A percentile compares a stretch with the other conserved stretches of the same genome.
Conservation (phyloP, 139 green algal genomes). For the Nannochloris sp. region DNA sequence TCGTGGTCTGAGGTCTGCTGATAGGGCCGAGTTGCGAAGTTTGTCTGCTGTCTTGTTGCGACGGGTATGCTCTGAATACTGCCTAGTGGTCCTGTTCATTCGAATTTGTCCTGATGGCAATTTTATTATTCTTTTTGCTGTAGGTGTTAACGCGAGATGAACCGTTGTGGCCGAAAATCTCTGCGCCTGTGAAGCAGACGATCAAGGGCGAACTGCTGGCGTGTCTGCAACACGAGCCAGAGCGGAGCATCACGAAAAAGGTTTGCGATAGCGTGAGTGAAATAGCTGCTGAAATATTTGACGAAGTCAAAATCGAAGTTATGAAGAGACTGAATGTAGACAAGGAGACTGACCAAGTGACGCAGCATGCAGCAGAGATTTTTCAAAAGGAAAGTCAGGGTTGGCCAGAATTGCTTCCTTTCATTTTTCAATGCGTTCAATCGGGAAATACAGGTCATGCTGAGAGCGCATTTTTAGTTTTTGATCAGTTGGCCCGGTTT, state of each 20-base stretch:
- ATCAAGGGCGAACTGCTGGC: conserved; percentile 61
- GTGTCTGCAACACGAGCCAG: conserved; percentile 44
- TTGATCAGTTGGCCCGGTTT: conserved; percentile 68
- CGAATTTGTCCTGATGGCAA: background rate
- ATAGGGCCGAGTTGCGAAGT: conserved; percentile 39
- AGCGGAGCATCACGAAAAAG: conserved; percentile 33
- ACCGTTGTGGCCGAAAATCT: conserved; percentile 57
- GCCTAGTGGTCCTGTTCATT: background rate
- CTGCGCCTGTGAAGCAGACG: conserved; percentile 16
- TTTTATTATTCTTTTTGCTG: background rate
- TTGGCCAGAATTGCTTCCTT: conserved; percentile 91
- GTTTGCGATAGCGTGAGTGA: conserved; percentile 78
- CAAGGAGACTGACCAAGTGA: conserved; percentile 24
- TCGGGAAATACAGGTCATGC: conserved; percentile 28
- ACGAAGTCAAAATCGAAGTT: conserved; percentile 4
- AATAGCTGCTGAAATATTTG: conserved; percentile 52
- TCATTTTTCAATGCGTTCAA: conserved; percentile 76
- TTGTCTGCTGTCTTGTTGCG: conserved; percentile 73
- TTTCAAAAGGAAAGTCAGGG: conserved; percentile 32
- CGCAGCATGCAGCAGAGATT: conserved; percentile 64
- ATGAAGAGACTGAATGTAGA: background rate
- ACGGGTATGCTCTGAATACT: conserved; percentile 36
- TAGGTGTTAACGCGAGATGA: conserved; percentile 63
- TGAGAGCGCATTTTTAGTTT: conserved; percentile 55
- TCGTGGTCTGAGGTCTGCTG: conserved; percentile 37